Conservation (phyloP, 1,139 yeast species). For the Pichia sp. region DNA sequence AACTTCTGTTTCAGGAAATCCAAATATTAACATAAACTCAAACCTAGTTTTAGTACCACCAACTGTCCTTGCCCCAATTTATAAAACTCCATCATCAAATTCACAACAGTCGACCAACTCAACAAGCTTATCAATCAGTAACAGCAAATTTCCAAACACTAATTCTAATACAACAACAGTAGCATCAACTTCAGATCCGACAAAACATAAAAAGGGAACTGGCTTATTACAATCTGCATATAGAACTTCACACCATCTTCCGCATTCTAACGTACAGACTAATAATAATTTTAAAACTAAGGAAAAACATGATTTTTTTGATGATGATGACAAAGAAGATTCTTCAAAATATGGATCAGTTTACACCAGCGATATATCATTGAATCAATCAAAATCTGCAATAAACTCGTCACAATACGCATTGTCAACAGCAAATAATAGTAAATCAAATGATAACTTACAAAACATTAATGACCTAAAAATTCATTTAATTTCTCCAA, state of each 20-base stretch:
- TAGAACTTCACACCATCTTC: conserved; percentile 3
- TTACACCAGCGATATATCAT: neutral
- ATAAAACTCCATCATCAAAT: conserved; percentile 1
- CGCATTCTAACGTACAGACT: neutral
- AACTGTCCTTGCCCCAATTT: conserved; percentile 7
- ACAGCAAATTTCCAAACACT: neutral
- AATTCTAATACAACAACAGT: neutral
- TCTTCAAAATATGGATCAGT: neutral
- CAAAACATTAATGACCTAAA: neutral
- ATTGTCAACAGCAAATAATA: neutral
- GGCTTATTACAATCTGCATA: conserved; percentile 10
- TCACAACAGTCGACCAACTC: neutral
- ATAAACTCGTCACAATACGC: neutral
- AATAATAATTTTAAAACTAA: neutral
- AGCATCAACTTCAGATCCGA: neutral
- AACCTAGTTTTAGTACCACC: conserved; percentile 4
- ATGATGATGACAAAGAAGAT: neutral
- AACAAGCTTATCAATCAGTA: neutral
- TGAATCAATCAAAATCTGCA: neutral
- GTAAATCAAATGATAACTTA: neutral
- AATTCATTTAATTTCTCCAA: conserved; percentile 10
- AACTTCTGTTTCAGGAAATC: neutral
- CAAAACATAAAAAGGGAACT: neutral
- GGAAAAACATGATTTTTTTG: neutral
- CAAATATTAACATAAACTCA: neutral